Conservation (phyloP, 345 rosid genomes). For the Dipteronia dyeriana region DNA sequence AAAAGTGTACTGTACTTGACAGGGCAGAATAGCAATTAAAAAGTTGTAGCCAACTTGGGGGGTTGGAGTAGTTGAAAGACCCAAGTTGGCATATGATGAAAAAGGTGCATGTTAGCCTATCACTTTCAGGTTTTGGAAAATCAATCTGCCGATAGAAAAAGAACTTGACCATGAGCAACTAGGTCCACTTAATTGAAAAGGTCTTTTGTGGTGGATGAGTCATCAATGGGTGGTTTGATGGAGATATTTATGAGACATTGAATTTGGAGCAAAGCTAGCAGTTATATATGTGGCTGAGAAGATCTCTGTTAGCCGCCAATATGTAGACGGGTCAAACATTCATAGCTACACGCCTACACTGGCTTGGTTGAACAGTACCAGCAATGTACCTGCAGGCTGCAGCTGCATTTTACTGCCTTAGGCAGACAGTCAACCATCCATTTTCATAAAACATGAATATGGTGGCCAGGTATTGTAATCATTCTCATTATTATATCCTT, state of each 20-base stretch:
- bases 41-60: not conserved
- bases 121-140: not conserved
- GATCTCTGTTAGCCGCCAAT: not conserved
- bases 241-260: slow-evolving; percentile 7
- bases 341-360: not conserved
- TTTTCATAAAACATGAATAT: too few species aligned
- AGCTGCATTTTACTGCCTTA: too few species aligned
- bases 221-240: not conserved
- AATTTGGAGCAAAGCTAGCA: not conserved
- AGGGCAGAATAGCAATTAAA: not conserved
- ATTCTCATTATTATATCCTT: not conserved
- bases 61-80: not conserved
- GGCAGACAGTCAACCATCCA: too few species aligned
- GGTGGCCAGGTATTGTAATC: too few species aligned
- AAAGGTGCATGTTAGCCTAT: not conserved
- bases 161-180: not conserved
- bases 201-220: not conserved
- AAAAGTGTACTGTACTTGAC: not conserved
- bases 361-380: not conserved
- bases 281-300: not conserved
- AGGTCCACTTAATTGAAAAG: not conserved
- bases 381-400: too few species aligned
- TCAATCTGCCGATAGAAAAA: not conserved
- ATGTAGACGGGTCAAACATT: not conserved
- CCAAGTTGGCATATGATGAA: slow-evolving; percentile 11